phyloP scores from a whole-genome alignment of 192 early-diverging fungal species.

The Coemansia sp. region DNA sequence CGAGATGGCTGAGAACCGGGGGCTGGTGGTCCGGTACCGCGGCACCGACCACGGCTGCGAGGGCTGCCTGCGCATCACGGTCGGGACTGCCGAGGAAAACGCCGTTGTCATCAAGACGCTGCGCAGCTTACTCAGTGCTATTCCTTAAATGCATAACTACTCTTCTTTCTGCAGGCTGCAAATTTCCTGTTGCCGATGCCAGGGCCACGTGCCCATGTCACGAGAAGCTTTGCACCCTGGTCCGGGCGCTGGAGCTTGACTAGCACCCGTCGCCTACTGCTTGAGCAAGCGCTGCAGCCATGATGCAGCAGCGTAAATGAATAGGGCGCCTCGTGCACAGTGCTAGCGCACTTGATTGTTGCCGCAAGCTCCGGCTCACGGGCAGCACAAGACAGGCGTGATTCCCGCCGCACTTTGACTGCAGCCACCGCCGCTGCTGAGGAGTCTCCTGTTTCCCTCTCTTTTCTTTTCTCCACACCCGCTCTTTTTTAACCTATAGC shows the following conservation, averaged over 20 bases:
- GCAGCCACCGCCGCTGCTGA: slow-evolving; percentile 4
- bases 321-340: slow-evolving; percentile 10
- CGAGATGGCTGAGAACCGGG: slow-evolving; percentile 74
- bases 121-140: slow-evolving; percentile 28
- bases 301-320: slow-evolving; percentile 8
- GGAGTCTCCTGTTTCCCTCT: background rate
- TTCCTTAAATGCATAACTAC: slow-evolving; percentile 3
- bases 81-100: slow-evolving; percentile 89
- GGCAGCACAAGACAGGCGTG: slow-evolving; percentile 3
- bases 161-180: slow-evolving; percentile 4
- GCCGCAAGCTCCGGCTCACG: background rate
- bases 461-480: slow-evolving; percentile 1
- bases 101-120: slow-evolving; percentile 57
- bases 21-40: slow-evolving; percentile 93
- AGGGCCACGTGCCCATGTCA: slow-evolving; percentile 11
- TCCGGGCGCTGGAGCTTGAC: too few species aligned
- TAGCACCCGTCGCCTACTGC: too few species aligned
- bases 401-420: slow-evolving; percentile 8
- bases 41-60: slow-evolving; percentile 90
- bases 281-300: too few species aligned
- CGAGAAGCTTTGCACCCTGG: slow-evolving; percentile 1
- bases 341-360: slow-evolving; percentile 7
- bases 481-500: slow-evolving; percentile 2
- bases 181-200: background rate
- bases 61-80: slow-evolving; percentile 91